phyloP scores from a whole-genome alignment of 1,284 basidiomycete genomes.

The Ustilago xerochloae region DNA sequence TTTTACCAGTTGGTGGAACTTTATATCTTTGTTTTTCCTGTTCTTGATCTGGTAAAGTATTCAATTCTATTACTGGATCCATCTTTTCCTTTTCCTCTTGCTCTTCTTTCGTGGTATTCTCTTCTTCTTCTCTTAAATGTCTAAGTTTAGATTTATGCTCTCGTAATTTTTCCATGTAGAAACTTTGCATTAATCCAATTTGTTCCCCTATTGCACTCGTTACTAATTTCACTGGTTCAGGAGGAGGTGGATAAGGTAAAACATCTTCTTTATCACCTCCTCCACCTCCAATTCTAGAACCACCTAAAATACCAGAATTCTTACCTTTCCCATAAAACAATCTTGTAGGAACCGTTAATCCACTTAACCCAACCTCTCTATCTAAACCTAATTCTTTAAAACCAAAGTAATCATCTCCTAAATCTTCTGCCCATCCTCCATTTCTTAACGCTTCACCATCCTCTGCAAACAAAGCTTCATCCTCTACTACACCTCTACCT shows the following conservation, averaged over 20 bases:
- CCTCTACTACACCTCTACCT: slow-evolving; percentile 69
- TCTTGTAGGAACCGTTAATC: slow-evolving; percentile 80
- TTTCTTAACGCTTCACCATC: slow-evolving; percentile 78
- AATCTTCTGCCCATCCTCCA: slow-evolving; percentile 86
- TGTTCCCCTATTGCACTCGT: slow-evolving; percentile 77
- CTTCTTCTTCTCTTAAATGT: slow-evolving; percentile 7
- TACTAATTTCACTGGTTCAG: slow-evolving; percentile 79
- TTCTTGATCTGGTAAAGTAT: slow-evolving; percentile 57
- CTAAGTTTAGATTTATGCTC: slow-evolving; percentile 32
- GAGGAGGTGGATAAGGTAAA: slow-evolving; percentile 78
- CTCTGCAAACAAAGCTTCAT: slow-evolving; percentile 84
- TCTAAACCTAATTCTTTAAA: slow-evolving; percentile 88
- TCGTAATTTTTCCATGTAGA: slow-evolving; percentile 70
- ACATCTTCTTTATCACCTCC: slow-evolving; percentile 15
- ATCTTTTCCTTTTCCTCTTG: slow-evolving; percentile 12
- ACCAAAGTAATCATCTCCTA: slow-evolving; percentile 94
- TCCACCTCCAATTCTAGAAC: neutral
- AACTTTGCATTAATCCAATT: slow-evolving; percentile 84
- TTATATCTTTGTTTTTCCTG: slow-evolving; percentile 62
- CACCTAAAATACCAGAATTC: neutral
- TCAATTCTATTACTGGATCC: slow-evolving; percentile 17
- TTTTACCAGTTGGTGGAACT: slow-evolving; percentile 64
- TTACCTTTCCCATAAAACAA: slow-evolving; percentile 77
- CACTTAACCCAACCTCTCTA: slow-evolving; percentile 83
- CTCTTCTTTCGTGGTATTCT: neutral